Percentiles rank a stretch among this genome's conserved stretches.
Conservation (phyloP, 768 basidiomycete genomes). For the Leccinum rimulosum region DNA sequence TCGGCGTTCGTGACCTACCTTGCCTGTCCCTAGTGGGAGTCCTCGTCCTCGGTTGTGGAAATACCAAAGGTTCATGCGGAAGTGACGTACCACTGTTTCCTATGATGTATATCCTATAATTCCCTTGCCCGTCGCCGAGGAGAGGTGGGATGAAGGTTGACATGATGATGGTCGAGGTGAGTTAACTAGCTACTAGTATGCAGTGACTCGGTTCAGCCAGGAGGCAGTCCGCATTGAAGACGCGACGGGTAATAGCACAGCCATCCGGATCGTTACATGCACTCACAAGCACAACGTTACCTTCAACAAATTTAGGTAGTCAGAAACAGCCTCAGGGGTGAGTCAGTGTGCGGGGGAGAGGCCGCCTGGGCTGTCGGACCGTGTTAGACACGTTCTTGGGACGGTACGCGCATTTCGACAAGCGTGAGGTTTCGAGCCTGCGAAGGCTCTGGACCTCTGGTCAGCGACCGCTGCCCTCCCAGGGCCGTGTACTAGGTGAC, state of each 20-base stretch:
- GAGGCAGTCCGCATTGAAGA: no score
- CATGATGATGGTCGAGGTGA: slow-evolving; percentile 6
- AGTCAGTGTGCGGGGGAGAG: background rate
- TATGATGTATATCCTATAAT: slow-evolving; percentile 45
- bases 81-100: slow-evolving; percentile 52
- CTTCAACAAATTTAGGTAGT: no score
- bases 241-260: no score
- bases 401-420: background rate
- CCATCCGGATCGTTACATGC: no score
- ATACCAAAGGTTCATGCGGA: background rate
- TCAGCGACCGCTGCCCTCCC: no score
- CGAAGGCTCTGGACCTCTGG: no score
- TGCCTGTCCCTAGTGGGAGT: slow-evolving; percentile 34
- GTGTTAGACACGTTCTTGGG: background rate
- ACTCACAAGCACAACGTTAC: no score
- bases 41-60: slow-evolving; percentile 1
- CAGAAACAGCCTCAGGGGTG: background rate
- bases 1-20: slow-evolving; percentile 31
- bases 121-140: slow-evolving; percentile 44
- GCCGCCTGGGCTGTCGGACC: background rate
- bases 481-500: no score
- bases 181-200: background rate
- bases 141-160: slow-evolving; percentile 16
- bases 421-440: no score
- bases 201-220: slow-evolving; percentile 2